phyloP scores from a whole-genome alignment of 148 eudicot genomes.

The Cornus florida region DNA sequence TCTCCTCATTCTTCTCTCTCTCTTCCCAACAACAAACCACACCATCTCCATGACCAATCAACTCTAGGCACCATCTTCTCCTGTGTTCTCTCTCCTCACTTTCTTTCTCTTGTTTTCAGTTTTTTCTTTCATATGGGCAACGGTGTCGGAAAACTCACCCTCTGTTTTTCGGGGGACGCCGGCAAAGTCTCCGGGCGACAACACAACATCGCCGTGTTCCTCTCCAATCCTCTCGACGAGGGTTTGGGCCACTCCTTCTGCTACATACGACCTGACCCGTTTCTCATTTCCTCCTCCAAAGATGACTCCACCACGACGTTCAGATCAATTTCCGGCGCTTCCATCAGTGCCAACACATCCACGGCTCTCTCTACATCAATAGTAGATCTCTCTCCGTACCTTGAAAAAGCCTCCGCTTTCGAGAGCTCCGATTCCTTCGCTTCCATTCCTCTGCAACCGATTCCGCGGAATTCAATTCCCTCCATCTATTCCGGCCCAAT shows the following conservation, averaged over 20 bases:
- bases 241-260: constrained; percentile 62
- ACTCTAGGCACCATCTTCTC: neutral
- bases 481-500: constrained; percentile 51
- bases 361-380: constrained; percentile 52
- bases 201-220: constrained; percentile 43
- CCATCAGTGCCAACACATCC: constrained; percentile 60
- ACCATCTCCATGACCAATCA: constrained; percentile 2
- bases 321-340: constrained; percentile 66
- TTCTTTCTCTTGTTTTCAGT: neutral
- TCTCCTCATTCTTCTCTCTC: neutral
- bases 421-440: constrained; percentile 56
- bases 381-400: constrained; percentile 11
- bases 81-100: neutral
- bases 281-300: neutral
- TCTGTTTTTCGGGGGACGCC: constrained; percentile 59
- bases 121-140: constrained; percentile 58
- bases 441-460: constrained; percentile 61
- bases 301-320: constrained; percentile 28
- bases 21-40: neutral
- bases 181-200: constrained; percentile 60
- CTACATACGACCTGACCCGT: constrained; percentile 46
- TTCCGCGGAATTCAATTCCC: constrained; percentile 36
- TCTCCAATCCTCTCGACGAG: constrained; percentile 39
- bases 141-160: constrained; percentile 58
- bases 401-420: constrained; percentile 52